Percentiles rank a stretch among this genome's conserved stretches.
Conservation (phyloP, 306 rosid genomes). For the Acmispon strigosus region DNA sequence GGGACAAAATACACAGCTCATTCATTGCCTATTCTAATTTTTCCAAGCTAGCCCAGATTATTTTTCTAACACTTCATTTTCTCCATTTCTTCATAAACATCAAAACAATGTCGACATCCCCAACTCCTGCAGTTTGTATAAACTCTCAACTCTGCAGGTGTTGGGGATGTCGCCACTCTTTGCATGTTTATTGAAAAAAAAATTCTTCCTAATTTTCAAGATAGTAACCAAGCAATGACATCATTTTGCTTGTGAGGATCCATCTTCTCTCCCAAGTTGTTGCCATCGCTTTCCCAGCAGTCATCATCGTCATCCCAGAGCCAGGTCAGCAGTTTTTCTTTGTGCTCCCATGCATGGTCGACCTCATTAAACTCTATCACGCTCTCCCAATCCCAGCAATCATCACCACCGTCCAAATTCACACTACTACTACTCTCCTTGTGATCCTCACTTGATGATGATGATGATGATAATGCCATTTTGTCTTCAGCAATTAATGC, state of each 20-base stretch:
- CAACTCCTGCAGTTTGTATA: no score
- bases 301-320: conserved; percentile 46
- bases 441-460: not conserved
- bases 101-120: no score
- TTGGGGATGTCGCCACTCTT: no score
- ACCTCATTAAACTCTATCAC: conserved; percentile 1
- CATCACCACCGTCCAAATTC: conserved; percentile 23
- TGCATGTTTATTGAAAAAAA: no score
- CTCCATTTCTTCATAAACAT: no score
- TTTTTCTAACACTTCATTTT: no score
- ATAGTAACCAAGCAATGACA: conserved; percentile 47
- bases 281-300: conserved; percentile 26
- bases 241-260: conserved; percentile 38
- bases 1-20: no score
- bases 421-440: not conserved
- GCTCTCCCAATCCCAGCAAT: conserved; percentile 45
- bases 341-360: not conserved
- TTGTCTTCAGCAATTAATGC: conserved; percentile 19
- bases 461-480: not conserved
- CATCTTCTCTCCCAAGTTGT: conserved; percentile 19
- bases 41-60: no score
- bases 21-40: no score
- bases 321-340: conserved; percentile 29
- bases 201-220: conserved; percentile 11
- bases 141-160: no score